These are phyloP conservation scores for Penicillium bialowiezense DNA, from an alignment of 495 filamentous ascomycete species.

Conservation along the genomic window DNA sequence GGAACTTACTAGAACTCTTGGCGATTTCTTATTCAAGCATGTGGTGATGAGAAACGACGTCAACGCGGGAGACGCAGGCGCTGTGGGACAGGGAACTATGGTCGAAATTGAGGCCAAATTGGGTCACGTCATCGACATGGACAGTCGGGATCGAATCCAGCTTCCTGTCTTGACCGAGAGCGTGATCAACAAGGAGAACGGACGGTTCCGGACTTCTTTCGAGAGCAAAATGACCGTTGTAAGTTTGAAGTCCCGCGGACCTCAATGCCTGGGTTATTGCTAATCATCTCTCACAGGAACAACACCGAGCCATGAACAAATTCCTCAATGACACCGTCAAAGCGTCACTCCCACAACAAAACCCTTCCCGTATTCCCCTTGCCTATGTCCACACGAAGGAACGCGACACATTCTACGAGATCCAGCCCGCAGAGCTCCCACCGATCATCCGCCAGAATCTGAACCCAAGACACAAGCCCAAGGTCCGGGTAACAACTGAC, in stretches of 20 bases:
- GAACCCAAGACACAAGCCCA: slow-evolving; percentile 57
- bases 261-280: too few species aligned
- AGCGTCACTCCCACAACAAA: slow-evolving; percentile 33
- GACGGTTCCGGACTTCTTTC: slow-evolving; percentile 56
- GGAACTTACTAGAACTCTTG: slow-evolving; percentile 62
- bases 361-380: slow-evolving; percentile 60
- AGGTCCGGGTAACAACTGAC: slow-evolving; percentile 75
- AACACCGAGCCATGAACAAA: slow-evolving; percentile 75
- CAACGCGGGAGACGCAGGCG: slow-evolving; percentile 40
- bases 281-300: slow-evolving; percentile 47
- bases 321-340: slow-evolving; percentile 74
- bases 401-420: slow-evolving; percentile 76
- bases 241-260: slow-evolving; percentile 26
- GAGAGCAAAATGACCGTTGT: slow-evolving; percentile 84
- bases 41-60: slow-evolving; percentile 60
- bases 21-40: slow-evolving; percentile 70
- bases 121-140: slow-evolving; percentile 71
- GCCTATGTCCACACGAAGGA: slow-evolving; percentile 79
- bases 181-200: slow-evolving; percentile 53
- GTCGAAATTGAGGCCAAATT: slow-evolving; percentile 93
- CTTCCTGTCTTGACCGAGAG: slow-evolving; percentile 65
- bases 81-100: slow-evolving; percentile 59
- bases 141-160: slow-evolving; percentile 61
- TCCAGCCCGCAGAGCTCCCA: slow-evolving; percentile 58
- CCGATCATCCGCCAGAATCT: slow-evolving; percentile 52